These are phyloP conservation scores for Crithidia sp. DNA, from an alignment of 208 protist species.

Conservation along the genomic window DNA sequence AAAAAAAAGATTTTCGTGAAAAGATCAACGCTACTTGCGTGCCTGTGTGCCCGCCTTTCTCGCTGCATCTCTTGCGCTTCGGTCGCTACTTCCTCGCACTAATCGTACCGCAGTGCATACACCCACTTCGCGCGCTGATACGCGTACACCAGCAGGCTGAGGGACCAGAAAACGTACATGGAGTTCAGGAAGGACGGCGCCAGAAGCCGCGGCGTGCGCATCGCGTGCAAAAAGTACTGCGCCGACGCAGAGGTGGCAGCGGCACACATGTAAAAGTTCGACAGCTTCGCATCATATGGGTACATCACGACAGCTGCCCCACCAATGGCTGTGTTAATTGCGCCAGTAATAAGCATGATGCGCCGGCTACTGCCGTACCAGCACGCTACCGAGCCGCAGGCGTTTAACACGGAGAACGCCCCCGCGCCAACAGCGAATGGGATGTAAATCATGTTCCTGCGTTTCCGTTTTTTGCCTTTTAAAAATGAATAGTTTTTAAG, in stretches of 20 bases:
- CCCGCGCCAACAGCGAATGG: conserved; percentile 55
- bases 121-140: conserved; percentile 58
- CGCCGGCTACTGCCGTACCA: conserved; percentile 69
- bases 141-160: conserved; percentile 63
- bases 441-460: conserved; percentile 49
- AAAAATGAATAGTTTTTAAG: not conserved
- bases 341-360: conserved; percentile 72
- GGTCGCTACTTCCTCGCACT: not conserved
- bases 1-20: not conserved
- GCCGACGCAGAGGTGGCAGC: conserved; percentile 55
- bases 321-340: conserved; percentile 66
- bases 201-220: conserved; percentile 57
- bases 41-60: too few species aligned
- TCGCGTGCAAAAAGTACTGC: conserved; percentile 72
- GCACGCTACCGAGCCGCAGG: conserved; percentile 53
- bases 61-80: not conserved
- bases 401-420: conserved; percentile 71
- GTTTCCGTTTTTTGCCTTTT: not conserved
- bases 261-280: conserved; percentile 58
- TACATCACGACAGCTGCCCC: conserved; percentile 49
- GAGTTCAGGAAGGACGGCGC: conserved; percentile 37
- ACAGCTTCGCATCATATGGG: conserved; percentile 59
- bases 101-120: conserved; percentile 70
- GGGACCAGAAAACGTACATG: conserved; percentile 53
- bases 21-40: too few species aligned